These are phyloP conservation scores for Vigna mungo DNA, from an alignment of 306 rosid genomes.

Conservation along the genomic window DNA sequence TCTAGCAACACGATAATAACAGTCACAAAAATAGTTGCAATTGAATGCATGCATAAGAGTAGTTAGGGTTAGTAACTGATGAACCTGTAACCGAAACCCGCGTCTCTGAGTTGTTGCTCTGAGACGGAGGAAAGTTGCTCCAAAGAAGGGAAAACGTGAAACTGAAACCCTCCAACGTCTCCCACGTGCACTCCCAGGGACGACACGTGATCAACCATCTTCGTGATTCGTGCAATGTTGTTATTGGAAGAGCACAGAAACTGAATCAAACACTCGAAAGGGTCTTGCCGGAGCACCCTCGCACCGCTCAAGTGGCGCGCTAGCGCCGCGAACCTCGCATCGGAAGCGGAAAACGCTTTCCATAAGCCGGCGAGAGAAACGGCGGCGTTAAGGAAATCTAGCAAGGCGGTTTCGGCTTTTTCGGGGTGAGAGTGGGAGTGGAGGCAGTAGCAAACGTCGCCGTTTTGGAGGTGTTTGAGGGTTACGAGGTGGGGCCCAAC, in stretches of 20 bases:
- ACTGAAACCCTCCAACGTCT: slow-evolving; percentile 65
- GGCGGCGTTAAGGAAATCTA: slow-evolving; percentile 74
- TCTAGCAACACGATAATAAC: slow-evolving; percentile 51
- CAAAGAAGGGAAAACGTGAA: slow-evolving; percentile 73
- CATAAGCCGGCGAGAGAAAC: slow-evolving; percentile 71
- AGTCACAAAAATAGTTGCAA: background rate
- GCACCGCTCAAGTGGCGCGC: slow-evolving; percentile 71
- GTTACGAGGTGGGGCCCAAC: slow-evolving; percentile 77
- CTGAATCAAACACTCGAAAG: slow-evolving; percentile 90
- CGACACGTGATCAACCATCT: slow-evolving; percentile 87
- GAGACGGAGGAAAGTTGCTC: slow-evolving; percentile 65
- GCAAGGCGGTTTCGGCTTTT: slow-evolving; percentile 51
- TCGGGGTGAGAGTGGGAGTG: slow-evolving; percentile 54
- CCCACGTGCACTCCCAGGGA: slow-evolving; percentile 76
- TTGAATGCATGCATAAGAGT: background rate
- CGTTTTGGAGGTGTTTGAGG: slow-evolving; percentile 71
- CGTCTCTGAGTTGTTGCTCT: slow-evolving; percentile 76
- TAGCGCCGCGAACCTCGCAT: slow-evolving; percentile 70
- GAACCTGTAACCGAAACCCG: slow-evolving; percentile 94
- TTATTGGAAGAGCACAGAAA: slow-evolving; percentile 92
- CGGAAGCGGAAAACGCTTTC: slow-evolving; percentile 73
- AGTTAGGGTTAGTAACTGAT: background rate
- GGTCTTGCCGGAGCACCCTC: slow-evolving; percentile 90
- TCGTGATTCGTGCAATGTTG: slow-evolving; percentile 81
- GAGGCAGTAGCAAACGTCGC: slow-evolving; percentile 72